Conservation (phyloP, 225 moss, liverwort and hornwort genomes). For the Sphagnum tenellum region DNA sequence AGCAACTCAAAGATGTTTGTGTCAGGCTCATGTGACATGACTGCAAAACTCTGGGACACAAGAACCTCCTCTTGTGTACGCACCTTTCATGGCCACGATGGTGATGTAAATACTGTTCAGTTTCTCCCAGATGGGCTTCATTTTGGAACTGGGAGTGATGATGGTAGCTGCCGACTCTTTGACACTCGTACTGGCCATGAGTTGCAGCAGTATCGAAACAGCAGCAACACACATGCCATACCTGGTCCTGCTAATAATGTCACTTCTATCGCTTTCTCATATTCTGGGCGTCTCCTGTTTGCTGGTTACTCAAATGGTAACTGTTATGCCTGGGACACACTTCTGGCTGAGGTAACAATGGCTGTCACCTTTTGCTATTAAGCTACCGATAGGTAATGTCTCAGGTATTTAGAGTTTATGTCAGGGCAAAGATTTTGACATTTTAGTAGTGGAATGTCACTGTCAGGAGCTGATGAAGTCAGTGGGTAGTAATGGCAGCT, state of each 20-base stretch:
- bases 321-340: slow-evolving; percentile 82
- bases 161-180: slow-evolving; percentile 88
- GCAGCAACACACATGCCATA: not conserved
- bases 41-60: slow-evolving; percentile 85
- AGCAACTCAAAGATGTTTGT: slow-evolving; percentile 59
- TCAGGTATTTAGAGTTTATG: no score
- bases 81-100: slow-evolving; percentile 75
- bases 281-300: slow-evolving; percentile 79
- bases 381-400: no score
- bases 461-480: no score
- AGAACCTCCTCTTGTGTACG: slow-evolving; percentile 41
- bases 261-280: slow-evolving; percentile 63
- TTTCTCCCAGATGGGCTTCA: slow-evolving; percentile 55
- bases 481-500: no score
- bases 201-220: slow-evolving; percentile 63
- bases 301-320: slow-evolving; percentile 88
- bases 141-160: slow-evolving; percentile 91
- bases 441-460: no score
- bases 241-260: slow-evolving; percentile 46
- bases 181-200: slow-evolving; percentile 80
- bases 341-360: slow-evolving; percentile 58
- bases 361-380: no score
- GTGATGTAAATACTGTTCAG: slow-evolving; percentile 82
- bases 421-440: no score
- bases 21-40: slow-evolving; percentile 92